phyloP scores from a whole-genome alignment of 1,284 basidiomycete genomes.

The Cutaneotrichosporon curvatum region DNA sequence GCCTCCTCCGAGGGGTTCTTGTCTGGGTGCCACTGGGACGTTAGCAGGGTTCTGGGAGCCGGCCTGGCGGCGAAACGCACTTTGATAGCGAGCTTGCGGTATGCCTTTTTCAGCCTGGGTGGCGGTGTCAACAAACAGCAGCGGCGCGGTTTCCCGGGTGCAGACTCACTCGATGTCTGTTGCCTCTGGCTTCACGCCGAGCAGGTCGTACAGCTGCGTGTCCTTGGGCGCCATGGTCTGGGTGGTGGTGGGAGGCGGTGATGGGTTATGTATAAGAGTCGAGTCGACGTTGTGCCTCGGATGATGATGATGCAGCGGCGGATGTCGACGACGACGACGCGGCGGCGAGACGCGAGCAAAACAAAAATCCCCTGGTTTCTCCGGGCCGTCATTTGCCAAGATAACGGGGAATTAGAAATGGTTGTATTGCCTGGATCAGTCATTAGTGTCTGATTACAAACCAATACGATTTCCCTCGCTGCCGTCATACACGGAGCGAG shows the following conservation, averaged over 20 bases:
- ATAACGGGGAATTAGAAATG: too few relatives aligned
- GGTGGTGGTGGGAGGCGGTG: background rate
- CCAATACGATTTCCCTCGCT: too few relatives aligned
- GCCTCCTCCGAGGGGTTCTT: constrained; percentile 83
- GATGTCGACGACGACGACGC: background rate
- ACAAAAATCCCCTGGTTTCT: constrained; percentile 1
- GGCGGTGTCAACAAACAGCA: background rate
- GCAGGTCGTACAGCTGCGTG: constrained; percentile 43
- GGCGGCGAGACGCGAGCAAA: background rate
- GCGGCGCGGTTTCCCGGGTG: background rate
- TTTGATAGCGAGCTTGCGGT: constrained; percentile 90
- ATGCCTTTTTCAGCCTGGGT: constrained; percentile 82
- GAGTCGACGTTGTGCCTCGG: background rate
- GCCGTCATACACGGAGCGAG: too few relatives aligned
- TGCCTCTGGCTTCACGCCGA: constrained; percentile 41
- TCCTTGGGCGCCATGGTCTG: constrained; percentile 37
- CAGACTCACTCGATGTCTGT: constrained; percentile 40
- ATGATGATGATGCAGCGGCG: background rate
- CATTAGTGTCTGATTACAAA: too few relatives aligned
- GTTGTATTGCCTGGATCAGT: too few relatives aligned
- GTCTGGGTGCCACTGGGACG: constrained; percentile 80
- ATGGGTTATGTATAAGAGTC: background rate
- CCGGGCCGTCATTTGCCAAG: too few relatives aligned
- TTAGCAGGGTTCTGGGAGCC: background rate
- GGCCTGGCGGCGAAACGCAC: constrained; percentile 47